These are phyloP conservation scores for Aspergillus novofumigatus DNA, from an alignment of 2,329 filamentous ascomycete genomes.

Conservation along the genomic window DNA sequence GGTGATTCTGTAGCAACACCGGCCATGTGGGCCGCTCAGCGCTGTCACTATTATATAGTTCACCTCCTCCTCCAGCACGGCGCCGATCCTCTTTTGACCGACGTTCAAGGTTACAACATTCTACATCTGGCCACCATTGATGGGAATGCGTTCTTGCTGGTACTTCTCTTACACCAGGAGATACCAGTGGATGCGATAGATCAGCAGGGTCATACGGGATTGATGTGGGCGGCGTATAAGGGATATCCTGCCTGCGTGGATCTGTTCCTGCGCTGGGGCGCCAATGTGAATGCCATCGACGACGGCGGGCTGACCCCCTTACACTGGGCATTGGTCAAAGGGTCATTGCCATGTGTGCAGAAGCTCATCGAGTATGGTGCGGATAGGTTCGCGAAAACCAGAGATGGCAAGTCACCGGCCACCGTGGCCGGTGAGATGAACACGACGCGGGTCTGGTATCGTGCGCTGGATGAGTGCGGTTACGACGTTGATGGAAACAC, in stretches of 20 bases:
- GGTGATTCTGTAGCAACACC: constrained; percentile 93
- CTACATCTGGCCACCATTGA: constrained; percentile 96
- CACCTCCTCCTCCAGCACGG: constrained; percentile 87
- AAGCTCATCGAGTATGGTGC: constrained; percentile 95
- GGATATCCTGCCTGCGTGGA: constrained; percentile 91
- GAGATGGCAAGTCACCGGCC: constrained; percentile 83
- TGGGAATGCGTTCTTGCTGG: constrained; percentile 85
- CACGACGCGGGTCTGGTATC: constrained; percentile 74
- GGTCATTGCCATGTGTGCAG: constrained; percentile 80
- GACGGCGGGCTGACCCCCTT: constrained; percentile 91
- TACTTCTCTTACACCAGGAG: constrained; percentile 87
- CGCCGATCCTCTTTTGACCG: constrained; percentile 86
- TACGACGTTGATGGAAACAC: constrained; percentile 75
- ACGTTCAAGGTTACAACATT: constrained; percentile 96
- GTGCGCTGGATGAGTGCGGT: constrained; percentile 76
- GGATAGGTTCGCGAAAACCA: constrained; percentile 85
- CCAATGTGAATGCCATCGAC: constrained; percentile 83
- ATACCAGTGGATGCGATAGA: constrained; percentile 91
- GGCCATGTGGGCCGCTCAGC: constrained; percentile 93
- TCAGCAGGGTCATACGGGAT: constrained; percentile 81
- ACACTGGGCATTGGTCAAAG: constrained; percentile 95
- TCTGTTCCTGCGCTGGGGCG: constrained; percentile 88
- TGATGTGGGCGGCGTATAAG: constrained; percentile 99
- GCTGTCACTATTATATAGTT: constrained; percentile 94
- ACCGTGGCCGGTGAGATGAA: constrained; percentile 88